A percentile compares a stretch with the other conserved stretches of the same genome.
phyloP scores from a whole-genome alignment of 2,329 filamentous ascomycete genomes.

The Westerdykella sp. region DNA sequence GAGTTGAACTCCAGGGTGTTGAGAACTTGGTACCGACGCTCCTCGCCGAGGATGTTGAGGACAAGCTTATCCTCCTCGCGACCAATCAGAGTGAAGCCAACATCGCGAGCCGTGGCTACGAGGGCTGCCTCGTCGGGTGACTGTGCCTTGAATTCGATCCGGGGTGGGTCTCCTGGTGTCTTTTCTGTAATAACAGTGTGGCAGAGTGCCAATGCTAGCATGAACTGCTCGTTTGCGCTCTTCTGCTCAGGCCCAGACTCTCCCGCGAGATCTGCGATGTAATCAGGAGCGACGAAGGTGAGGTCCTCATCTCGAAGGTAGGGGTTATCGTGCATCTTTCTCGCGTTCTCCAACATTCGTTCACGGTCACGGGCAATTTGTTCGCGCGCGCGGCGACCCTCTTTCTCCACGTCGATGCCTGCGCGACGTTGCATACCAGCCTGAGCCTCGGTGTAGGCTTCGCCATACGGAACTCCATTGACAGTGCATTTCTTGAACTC shows the following conservation, averaged over 20 bases:
- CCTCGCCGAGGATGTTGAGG: constrained; percentile 79
- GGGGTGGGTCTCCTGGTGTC: constrained; percentile 80
- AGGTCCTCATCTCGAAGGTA: constrained; percentile 85
- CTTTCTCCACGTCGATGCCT: constrained; percentile 79
- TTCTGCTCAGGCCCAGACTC: constrained; percentile 71
- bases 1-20: constrained; percentile 98
- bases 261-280: constrained; percentile 74
- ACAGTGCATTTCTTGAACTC: constrained; percentile 98
- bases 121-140: constrained; percentile 94
- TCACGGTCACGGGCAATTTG: constrained; percentile 75
- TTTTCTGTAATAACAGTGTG: constrained; percentile 93
- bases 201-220: constrained; percentile 91
- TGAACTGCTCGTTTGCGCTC: constrained; percentile 76
- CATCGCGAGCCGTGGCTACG: constrained; percentile 88
- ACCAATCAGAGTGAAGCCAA: constrained; percentile 88
- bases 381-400: constrained; percentile 62
- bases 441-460: constrained; percentile 95
- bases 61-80: constrained; percentile 73
- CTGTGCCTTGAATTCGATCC: constrained; percentile 92
- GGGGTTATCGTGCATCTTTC: constrained; percentile 77
- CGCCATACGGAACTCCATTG: constrained; percentile 92
- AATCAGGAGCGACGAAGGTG: constrained; percentile 89
- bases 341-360: constrained; percentile 65
- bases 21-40: constrained; percentile 77
- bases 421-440: constrained; percentile 91